phyloP scores from a whole-genome alignment of 495 filamentous ascomycete genomes.

The Penicillium simplicissimum region DNA sequence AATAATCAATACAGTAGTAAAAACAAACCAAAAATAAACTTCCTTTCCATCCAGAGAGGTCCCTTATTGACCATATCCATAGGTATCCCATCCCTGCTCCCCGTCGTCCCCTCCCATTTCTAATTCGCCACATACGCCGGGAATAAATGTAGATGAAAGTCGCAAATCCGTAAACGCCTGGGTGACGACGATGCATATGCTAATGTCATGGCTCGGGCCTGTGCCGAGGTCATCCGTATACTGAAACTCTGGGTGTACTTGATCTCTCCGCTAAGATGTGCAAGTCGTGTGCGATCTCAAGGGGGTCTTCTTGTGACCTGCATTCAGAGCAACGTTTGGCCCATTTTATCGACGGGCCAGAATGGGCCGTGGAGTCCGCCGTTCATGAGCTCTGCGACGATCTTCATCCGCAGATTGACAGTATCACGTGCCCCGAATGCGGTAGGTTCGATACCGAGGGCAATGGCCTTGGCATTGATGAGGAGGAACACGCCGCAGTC shows the following conservation, averaged over 20 bases:
- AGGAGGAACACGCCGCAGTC: conserved; percentile 84
- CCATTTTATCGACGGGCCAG: conserved; percentile 25
- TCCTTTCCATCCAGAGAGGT: neutral
- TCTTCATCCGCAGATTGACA: conserved; percentile 56
- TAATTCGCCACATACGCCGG: conserved; percentile 24
- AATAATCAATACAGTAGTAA: conserved; percentile 13
- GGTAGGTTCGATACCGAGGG: conserved; percentile 62
- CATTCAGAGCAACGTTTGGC: conserved; percentile 29
- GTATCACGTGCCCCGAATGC: conserved; percentile 59
- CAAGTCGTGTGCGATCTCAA: neutral
- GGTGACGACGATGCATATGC: conserved; percentile 2
- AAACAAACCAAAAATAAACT: neutral
- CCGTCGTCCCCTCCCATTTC: conserved; percentile 7
- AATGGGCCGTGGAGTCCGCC: conserved; percentile 59
- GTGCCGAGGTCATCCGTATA: too few relatives aligned
- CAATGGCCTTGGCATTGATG: conserved; percentile 70
- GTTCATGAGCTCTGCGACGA: conserved; percentile 70
- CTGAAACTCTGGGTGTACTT: too few relatives aligned
- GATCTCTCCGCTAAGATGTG: too few relatives aligned
- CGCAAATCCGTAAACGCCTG: conserved; percentile 15
- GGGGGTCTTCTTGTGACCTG: neutral
- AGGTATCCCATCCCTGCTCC: neutral
- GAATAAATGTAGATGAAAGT: conserved; percentile 9
- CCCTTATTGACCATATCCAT: neutral
- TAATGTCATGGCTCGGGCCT: neutral